Evolutionary conservation across 352 stramenopile genomes (phyloP).

Genomic region (Pythium insidiosum): DNA sequence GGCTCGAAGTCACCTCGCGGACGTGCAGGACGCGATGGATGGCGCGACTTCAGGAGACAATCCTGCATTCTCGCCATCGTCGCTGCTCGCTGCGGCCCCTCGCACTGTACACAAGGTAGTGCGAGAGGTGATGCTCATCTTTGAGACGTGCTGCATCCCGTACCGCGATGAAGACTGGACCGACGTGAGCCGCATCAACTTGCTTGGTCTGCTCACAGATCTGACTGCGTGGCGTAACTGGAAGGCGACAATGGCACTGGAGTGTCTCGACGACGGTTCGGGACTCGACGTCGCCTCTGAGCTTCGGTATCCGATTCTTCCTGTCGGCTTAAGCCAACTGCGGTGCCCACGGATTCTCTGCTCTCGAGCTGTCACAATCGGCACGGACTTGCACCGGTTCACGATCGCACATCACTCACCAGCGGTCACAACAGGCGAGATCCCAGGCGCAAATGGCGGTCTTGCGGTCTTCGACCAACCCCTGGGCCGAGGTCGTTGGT

Average conservation of each 20-base stretch:
- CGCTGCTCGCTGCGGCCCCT: background rate
- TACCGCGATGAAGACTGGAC: slow-evolving; percentile 59
- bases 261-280: slow-evolving; percentile 32
- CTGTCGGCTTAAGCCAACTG: slow-evolving; percentile 39
- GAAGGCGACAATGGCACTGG: slow-evolving; percentile 54
- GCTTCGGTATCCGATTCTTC: slow-evolving; percentile 44
- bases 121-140: slow-evolving; percentile 60
- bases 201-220: slow-evolving; percentile 59
- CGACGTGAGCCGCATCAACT: slow-evolving; percentile 42
- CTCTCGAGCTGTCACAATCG: slow-evolving; percentile 45
- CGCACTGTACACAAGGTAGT: slow-evolving; percentile 34
- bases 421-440: slow-evolving; percentile 2
- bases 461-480: slow-evolving; percentile 63
- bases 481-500: slow-evolving; percentile 63
- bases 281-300: slow-evolving; percentile 17
- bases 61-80: no score
- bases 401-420: slow-evolving; percentile 32
- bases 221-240: slow-evolving; percentile 68
- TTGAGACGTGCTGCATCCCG: slow-evolving; percentile 77
- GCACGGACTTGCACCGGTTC: slow-evolving; percentile 57
- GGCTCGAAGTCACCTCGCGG: slow-evolving; percentile 11
- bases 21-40: slow-evolving; percentile 12
- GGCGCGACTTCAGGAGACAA: slow-evolving; percentile 22
- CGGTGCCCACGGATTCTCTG: slow-evolving; percentile 70
- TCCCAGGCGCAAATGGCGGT: slow-evolving; percentile 20